A percentile compares a stretch with the other conserved stretches of the same genome.
phyloP scores from a whole-genome alignment of 441 rosid genomes.

The Metrosideros polymorpha region DNA sequence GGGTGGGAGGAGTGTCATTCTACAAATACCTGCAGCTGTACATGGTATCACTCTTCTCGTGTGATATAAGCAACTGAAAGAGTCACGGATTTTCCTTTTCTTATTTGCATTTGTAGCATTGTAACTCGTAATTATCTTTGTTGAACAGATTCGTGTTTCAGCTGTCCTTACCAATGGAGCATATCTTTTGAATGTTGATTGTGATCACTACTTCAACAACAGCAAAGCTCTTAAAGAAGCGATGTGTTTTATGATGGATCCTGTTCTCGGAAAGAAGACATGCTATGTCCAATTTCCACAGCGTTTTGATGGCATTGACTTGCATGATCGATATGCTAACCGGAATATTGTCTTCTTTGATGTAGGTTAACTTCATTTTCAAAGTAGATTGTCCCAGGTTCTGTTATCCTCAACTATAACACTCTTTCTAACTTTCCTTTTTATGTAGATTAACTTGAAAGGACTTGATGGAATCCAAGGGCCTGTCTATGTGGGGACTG shows the following conservation, averaged over 20 bases:
- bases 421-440: neutral
- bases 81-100: neutral
- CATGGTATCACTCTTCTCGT: neutral
- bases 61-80: neutral
- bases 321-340: slow-evolving; percentile 32
- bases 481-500: neutral
- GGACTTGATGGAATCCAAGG: slow-evolving; percentile 1
- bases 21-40: neutral
- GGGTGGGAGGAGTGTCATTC: neutral
- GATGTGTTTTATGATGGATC: slow-evolving; percentile 39
- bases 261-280: slow-evolving; percentile 24
- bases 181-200: slow-evolving; percentile 31
- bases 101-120: neutral
- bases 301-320: slow-evolving; percentile 36
- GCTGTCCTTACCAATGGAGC: slow-evolving; percentile 38
- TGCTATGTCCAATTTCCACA: slow-evolving; percentile 40
- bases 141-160: slow-evolving; percentile 28
- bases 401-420: neutral
- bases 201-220: neutral
- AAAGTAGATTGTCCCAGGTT: neutral
- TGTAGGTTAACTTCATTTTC: neutral
- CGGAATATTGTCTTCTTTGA: slow-evolving; percentile 11
- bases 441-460: neutral
- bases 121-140: neutral
- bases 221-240: slow-evolving; percentile 28